phyloP scores from a whole-genome alignment of 225 moss, liverwort and hornwort genomes.

The Ulota crispa region DNA sequence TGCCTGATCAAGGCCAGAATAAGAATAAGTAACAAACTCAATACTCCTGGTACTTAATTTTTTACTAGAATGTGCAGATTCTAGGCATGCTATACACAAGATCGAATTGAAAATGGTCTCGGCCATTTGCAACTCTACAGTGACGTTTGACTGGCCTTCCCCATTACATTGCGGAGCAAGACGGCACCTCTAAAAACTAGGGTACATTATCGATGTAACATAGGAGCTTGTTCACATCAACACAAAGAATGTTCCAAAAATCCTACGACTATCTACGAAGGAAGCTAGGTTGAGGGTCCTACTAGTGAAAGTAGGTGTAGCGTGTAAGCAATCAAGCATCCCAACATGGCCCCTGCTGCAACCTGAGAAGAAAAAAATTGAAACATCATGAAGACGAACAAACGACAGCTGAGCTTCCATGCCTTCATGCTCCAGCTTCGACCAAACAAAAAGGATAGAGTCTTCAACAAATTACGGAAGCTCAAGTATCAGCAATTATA shows the following conservation, averaged over 20 bases:
- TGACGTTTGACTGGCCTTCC: neutral
- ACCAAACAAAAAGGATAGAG: neutral
- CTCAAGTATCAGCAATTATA: slow-evolving; percentile 4
- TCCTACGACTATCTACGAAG: slow-evolving; percentile 13
- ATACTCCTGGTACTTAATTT: neutral
- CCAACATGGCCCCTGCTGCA: slow-evolving; percentile 88
- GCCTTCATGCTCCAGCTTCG: neutral
- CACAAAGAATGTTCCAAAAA: slow-evolving; percentile 28
- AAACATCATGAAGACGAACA: neutral
- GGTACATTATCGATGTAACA: slow-evolving; percentile 5
- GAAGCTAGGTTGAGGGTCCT: slow-evolving; percentile 51
- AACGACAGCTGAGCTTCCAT: neutral
- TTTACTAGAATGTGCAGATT: slow-evolving; percentile 17
- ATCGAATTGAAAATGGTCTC: neutral
- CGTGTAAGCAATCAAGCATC: slow-evolving; percentile 77
- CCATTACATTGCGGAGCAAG: slow-evolving; percentile 6
- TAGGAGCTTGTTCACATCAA: neutral
- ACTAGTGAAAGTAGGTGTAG: slow-evolving; percentile 70
- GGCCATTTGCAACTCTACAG: neutral
- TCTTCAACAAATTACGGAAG: slow-evolving; percentile 7
- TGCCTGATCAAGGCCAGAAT: neutral
- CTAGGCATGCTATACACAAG: slow-evolving; percentile 12
- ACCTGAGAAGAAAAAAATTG: slow-evolving; percentile 51
- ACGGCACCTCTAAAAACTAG: neutral
- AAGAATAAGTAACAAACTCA: neutral